phyloP scores from a whole-genome alignment of 352 stramenopile genomes.

The Plasmopara muralis region DNA sequence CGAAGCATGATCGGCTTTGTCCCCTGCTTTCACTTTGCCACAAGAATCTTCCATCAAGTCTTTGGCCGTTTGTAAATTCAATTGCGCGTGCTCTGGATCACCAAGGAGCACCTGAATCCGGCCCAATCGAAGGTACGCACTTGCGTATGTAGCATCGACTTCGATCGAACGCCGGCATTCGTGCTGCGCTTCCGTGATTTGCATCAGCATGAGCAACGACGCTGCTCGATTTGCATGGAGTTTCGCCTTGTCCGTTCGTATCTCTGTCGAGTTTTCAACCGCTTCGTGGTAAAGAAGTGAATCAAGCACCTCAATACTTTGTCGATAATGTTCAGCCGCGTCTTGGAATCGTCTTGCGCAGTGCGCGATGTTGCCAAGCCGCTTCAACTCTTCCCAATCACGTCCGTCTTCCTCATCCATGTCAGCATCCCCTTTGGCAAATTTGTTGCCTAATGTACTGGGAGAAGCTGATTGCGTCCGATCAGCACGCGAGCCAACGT shows the following conservation, averaged over 20 bases:
- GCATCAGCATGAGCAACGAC: constrained; percentile 73
- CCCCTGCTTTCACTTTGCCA: constrained; percentile 14
- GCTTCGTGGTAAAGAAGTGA: constrained; percentile 25
- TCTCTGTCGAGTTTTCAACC: constrained; percentile 25
- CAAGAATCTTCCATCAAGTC: constrained; percentile 27
- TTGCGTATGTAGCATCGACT: constrained; percentile 57
- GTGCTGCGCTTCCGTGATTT: constrained; percentile 59
- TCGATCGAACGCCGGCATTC: constrained; percentile 64
- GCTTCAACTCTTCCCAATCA: constrained; percentile 61
- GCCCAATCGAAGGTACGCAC: constrained; percentile 59
- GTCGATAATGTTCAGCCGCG: constrained; percentile 51
- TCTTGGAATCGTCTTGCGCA: constrained; percentile 33
- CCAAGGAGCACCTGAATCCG: constrained; percentile 69
- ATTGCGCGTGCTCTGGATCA: constrained; percentile 43
- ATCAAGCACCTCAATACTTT: constrained; percentile 50
- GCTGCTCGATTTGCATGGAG: constrained; percentile 73
- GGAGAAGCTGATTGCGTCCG: constrained; percentile 15
- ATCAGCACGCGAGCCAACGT: constrained; percentile 14
- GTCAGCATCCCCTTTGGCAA: constrained; percentile 18
- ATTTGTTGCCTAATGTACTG: neutral
- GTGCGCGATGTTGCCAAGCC: constrained; percentile 45
- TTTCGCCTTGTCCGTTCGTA: constrained; percentile 75
- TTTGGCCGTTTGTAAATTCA: constrained; percentile 41
- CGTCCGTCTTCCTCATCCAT: constrained; percentile 32
- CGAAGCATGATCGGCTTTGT: constrained; percentile 33